Evolutionary conservation across 805 yeast species (phyloP).

Genomic region (Candida michaelii): DNA sequence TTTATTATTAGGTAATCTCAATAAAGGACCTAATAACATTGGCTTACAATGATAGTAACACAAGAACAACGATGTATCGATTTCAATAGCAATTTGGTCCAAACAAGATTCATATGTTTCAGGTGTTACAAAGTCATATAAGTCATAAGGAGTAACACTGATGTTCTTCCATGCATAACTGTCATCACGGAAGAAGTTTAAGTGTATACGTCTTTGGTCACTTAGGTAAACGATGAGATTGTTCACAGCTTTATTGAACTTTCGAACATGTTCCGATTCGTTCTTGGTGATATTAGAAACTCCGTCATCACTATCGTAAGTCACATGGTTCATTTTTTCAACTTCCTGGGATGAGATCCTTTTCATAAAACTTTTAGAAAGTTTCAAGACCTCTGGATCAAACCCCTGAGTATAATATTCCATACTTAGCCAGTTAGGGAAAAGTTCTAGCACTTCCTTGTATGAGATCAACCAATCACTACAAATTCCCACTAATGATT

Average conservation of each 20-base stretch:
- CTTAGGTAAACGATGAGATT: conserved; percentile 49
- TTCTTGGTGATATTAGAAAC: conserved; percentile 9
- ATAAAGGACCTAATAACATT: conserved; percentile 75
- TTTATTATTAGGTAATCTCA: conserved; percentile 67
- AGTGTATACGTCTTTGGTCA: conserved; percentile 51
- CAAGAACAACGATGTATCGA: conserved; percentile 78
- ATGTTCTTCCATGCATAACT: conserved; percentile 44
- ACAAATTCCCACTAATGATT: conserved; percentile 38
- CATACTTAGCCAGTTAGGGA: conserved; percentile 40
- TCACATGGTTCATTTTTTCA: conserved; percentile 3
- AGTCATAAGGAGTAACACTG: conserved; percentile 40
- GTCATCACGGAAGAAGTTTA: conserved; percentile 34
- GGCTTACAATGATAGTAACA: conserved; percentile 71
- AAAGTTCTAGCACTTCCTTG: conserved; percentile 32
- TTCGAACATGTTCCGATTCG: conserved; percentile 22
- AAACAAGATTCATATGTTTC: conserved; percentile 23
- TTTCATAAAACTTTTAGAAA: conserved; percentile 12
- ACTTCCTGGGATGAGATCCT: conserved; percentile 15
- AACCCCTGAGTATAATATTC: conserved; percentile 7
- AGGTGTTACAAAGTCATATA: conserved; percentile 32
- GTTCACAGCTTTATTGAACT: conserved; percentile 36
- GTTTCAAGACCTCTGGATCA: conserved; percentile 5
- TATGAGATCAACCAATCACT: conserved; percentile 42
- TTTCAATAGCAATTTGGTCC: conserved; percentile 39
- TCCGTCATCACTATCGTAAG: conserved; percentile 12